phyloP scores from a whole-genome alignment of 1,139 yeast species.

The Zygosaccharomyces pseudobailii region DNA sequence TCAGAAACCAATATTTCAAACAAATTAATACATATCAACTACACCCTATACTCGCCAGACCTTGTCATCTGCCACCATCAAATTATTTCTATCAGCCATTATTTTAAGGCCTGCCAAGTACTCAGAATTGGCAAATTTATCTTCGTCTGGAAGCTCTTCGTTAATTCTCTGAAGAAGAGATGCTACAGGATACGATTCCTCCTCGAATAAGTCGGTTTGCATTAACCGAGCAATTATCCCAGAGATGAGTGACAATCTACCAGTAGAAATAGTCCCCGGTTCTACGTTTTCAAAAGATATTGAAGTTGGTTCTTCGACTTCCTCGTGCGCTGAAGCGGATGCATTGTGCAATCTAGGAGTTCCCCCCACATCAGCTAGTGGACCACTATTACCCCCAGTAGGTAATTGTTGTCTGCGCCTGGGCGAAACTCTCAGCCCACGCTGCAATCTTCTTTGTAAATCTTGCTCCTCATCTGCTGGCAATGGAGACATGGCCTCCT shows the following conservation, averaged over 20 bases:
- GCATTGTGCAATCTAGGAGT: conserved; percentile 23
- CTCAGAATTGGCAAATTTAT: conserved; percentile 50
- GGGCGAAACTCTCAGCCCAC: conserved; percentile 29
- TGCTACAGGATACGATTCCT: conserved; percentile 45
- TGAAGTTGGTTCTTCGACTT: conserved; percentile 27
- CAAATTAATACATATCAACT: neutral
- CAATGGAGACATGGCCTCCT: conserved; percentile 20
- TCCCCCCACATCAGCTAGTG: conserved; percentile 24
- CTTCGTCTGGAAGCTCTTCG: conserved; percentile 56
- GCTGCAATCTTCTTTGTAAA: conserved; percentile 26
- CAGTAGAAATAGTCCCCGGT: conserved; percentile 43
- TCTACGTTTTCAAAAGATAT: conserved; percentile 29
- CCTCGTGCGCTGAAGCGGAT: conserved; percentile 31
- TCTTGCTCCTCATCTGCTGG: conserved; percentile 29
- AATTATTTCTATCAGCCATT: conserved; percentile 52
- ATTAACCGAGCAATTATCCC: conserved; percentile 45
- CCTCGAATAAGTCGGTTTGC: conserved; percentile 45
- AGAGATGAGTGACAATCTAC: conserved; percentile 45
- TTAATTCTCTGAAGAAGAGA: conserved; percentile 45
- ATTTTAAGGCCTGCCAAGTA: conserved; percentile 48
- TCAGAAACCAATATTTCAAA: neutral
- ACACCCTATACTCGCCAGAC: conserved; percentile 46
- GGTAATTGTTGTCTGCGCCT: conserved; percentile 22
- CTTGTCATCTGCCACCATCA: conserved; percentile 59
- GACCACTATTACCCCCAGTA: conserved; percentile 18